Base-by-base conservation (phyloP, 2,329 filamentous ascomycete genomes). In the Penicillium occitanis region DNA sequence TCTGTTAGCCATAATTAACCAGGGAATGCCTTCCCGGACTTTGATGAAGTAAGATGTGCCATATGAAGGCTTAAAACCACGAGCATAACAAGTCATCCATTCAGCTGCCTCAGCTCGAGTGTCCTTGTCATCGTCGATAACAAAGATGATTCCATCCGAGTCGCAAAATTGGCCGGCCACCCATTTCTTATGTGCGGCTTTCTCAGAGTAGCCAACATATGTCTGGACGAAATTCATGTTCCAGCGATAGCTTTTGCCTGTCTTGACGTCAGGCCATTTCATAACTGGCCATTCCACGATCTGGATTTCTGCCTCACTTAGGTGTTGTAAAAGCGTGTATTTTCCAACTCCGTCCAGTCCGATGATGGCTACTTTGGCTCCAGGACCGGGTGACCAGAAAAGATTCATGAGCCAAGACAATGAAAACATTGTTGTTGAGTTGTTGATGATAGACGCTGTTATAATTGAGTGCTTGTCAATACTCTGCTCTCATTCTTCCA, bases 141-240 rank as follows among this genome's bases (percentile, higher is more conserved):
- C 44, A 10, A 62, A 51, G 19, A 40, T 51, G 22, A 62, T 62
- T 33, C 25, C 42, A 22, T 62, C 59, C 17, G 59, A 62, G 28
- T 62, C 44, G 17, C 42, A 37, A 19, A 62, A 62, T 10, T 62
- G 25, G 30, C 40, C 60, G 3, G 25, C 60, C 28, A 50, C 17
- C 44, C 60, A 19, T 44, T 14, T 35, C 17, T 53, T 63, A 30
- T 19, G n/a, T 35, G 30, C 22, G 10, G 11, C 11, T 25, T 46
- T 30, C 19, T 63, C 60, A n/a, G 13, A n/a, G 19, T 25, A 42
- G 6, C 46, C 60, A 28, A 63, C 46, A n/a, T 63, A 53, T 5
- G 44, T 53, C 46, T 51, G 50, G 10, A 63, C 14, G n/a, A 50
- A 8, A 19, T 53, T 37, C 60, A 62, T 62, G 14, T 50, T 48